Base-by-base conservation (phyloP, 2,329 filamentous ascomycete species). In the Epichloe brachyelytri region DNA sequence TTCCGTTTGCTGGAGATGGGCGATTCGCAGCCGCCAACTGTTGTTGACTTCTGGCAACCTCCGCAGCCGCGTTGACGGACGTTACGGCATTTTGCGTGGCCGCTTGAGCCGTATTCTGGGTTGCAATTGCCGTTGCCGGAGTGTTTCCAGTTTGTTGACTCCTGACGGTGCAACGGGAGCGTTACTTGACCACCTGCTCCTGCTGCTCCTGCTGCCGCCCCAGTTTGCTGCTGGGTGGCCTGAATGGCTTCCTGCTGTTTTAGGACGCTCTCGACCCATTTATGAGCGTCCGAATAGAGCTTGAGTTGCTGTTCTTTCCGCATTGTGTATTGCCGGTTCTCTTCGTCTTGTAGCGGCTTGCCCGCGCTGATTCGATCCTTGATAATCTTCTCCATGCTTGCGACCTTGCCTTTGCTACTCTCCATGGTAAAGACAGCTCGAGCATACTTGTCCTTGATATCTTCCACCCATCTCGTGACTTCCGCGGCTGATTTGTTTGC, bases 381-480 rank as follows among this genome's bases (percentile, higher is more conserved):
- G 19, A 71, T 61, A 3, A 65, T 54, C 44, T 64, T 64, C 11
- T 78, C 74, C 49, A 77, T 62, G 47, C 62, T 62, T 2, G 62
- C 62, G 4, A 77, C 59, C 45, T 68, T 66, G n/a, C 55, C 59
- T 11, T 71, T 69, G 3, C 68, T 65, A 10, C 56, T 64, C 38
- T 79, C 76, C 68, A 80, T 78, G 2, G 70, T 67, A 55, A 72
- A 63, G 5, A 80, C 60, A 0, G 73, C 75, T 39, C 71, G 65
- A 0, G 67, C 65, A 52, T 79, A 78, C 50, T 68, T 69, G 0
- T 67, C 63, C 57, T 71, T 76, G 34, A 71, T 64, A 1, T 77
- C 71, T 7, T 71, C 65, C 2, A 73, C 59, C 73, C 74, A 79
- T 54, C 75, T 75, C 2, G 68, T 66, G 4, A 69, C 65, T n/a